Evolutionary conservation across 2,329 filamentous ascomycete species (phyloP).

Genomic region (Claviceps pusilla): DNA sequence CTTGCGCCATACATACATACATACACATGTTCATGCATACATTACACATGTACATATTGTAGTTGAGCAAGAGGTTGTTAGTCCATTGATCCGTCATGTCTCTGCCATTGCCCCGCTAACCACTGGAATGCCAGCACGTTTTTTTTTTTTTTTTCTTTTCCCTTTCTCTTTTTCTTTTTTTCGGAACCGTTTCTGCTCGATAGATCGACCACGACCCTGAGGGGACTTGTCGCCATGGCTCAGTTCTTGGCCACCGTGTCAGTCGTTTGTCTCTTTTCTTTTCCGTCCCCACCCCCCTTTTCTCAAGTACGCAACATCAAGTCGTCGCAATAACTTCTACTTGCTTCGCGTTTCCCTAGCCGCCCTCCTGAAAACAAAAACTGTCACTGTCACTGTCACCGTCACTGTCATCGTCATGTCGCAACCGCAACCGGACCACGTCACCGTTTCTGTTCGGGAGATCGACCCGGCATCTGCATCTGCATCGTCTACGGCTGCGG

Average conservation of each 20-base stretch:
- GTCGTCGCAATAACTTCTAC: conserved; percentile 8
- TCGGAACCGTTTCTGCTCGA: conserved; percentile 4
- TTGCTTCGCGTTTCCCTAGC: conserved; percentile 17
- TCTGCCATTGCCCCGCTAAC: conserved; percentile 25
- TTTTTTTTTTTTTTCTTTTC: conserved; percentile 2
- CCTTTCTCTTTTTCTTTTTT: not conserved
- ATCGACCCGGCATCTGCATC: conserved; percentile 9
- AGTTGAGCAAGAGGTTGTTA: not conserved
- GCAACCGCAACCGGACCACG: conserved; percentile 12
- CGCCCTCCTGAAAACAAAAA: too few relatives aligned
- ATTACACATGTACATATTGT: not conserved
- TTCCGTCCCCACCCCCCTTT: not conserved
- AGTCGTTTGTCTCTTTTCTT: conserved; percentile 11
- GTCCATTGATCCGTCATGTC: not conserved
- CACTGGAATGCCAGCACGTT: conserved; percentile 20
- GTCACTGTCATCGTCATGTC: conserved; percentile 16
- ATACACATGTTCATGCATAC: too few relatives aligned
- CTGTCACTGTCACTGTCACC: conserved; percentile 10
- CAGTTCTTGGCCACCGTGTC: conserved; percentile 30
- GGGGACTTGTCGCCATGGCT: conserved; percentile 18
- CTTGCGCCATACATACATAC: not conserved
- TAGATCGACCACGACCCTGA: conserved; percentile 2
- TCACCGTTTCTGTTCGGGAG: conserved; percentile 18
- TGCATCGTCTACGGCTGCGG: too few relatives aligned
- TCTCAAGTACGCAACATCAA: conserved; percentile 5